Evolutionary conservation across 805 yeast genomes (phyloP).

Genomic region (Vanderwaltozyma tropicalis): DNA sequence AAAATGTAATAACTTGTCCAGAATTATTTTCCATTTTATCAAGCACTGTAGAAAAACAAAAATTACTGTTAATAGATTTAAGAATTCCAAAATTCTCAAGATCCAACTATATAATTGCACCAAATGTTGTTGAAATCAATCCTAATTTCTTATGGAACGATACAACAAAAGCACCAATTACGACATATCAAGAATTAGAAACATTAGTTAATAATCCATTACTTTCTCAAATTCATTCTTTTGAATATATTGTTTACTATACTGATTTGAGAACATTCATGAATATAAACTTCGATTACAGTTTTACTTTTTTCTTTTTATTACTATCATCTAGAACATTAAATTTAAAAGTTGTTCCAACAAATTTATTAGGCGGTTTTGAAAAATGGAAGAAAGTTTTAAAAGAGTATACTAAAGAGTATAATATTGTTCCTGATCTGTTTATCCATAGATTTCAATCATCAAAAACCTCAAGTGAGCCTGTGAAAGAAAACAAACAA

Average conservation of each 20-base stretch:
- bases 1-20: conserved; percentile 41
- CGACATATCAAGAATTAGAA: conserved; percentile 25
- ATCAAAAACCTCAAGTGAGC: conserved; percentile 1
- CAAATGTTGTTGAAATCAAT: conserved; percentile 32
- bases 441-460: conserved; percentile 11
- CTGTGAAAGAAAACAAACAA: not conserved
- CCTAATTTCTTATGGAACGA: conserved; percentile 28
- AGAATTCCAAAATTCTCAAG: conserved; percentile 28
- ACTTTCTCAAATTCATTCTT: conserved; percentile 26
- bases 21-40: conserved; percentile 36
- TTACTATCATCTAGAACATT: conserved; percentile 17
- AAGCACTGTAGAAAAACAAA: conserved; percentile 35
- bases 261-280: conserved; percentile 30
- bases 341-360: conserved; percentile 17
- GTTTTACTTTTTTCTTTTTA: conserved; percentile 24
- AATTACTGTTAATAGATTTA: conserved; percentile 32
- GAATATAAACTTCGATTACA: conserved; percentile 25
- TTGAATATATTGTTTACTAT: conserved; percentile 31
- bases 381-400: conserved; percentile 34
- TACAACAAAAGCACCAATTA: conserved; percentile 21
- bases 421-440: conserved; percentile 16
- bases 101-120: conserved; percentile 30
- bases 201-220: conserved; percentile 16
- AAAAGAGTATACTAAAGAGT: conserved; percentile 20
- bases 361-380: conserved; percentile 35